Conservation (phyloP, 1,284 basidiomycete species). For the Earliella scabrosa region DNA sequence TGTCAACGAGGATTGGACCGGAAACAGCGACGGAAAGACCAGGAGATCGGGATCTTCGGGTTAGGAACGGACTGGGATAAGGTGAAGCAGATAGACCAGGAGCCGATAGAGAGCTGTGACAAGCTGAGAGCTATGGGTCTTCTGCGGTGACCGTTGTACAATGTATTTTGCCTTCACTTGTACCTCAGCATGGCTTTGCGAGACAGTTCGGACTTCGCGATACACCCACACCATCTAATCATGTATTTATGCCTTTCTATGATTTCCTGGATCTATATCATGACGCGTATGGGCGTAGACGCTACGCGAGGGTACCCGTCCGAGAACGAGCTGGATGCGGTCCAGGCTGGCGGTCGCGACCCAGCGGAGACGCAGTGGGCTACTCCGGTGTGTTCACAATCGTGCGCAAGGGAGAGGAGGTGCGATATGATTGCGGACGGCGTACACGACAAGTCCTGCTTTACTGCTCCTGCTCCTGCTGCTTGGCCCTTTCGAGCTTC, state of each 20-base stretch:
- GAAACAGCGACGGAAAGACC: conserved; percentile 70
- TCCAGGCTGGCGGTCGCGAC: conserved; percentile 25
- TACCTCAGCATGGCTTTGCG: neutral
- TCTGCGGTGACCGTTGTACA: conserved; percentile 35
- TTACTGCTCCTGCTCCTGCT: conserved; percentile 30
- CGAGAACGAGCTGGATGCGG: conserved; percentile 18
- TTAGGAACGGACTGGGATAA: conserved; percentile 90
- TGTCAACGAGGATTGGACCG: conserved; percentile 71
- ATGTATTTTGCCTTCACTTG: too few relatives aligned
- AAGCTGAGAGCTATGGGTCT: conserved; percentile 66
- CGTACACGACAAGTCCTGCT: conserved; percentile 18
- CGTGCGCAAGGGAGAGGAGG: neutral
- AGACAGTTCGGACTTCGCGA: neutral
- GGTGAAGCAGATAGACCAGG: conserved; percentile 66
- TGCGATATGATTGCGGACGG: conserved; percentile 16
- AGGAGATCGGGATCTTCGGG: conserved; percentile 86
- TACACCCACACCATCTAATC: conserved; percentile 10
- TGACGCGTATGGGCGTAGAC: neutral
- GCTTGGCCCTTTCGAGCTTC: conserved; percentile 68
- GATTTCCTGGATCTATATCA: neutral
- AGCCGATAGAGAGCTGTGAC: conserved; percentile 76
- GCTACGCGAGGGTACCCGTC: neutral
- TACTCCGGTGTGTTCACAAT: neutral
- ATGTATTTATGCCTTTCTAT: conserved; percentile 24
- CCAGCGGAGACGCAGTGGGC: conserved; percentile 5